Evolutionary conservation across 2,329 filamentous ascomycete genomes (phyloP), one percentile per base, ranked within the genome.

Genomic region (Microcyclospora tardicrescens): DNA sequence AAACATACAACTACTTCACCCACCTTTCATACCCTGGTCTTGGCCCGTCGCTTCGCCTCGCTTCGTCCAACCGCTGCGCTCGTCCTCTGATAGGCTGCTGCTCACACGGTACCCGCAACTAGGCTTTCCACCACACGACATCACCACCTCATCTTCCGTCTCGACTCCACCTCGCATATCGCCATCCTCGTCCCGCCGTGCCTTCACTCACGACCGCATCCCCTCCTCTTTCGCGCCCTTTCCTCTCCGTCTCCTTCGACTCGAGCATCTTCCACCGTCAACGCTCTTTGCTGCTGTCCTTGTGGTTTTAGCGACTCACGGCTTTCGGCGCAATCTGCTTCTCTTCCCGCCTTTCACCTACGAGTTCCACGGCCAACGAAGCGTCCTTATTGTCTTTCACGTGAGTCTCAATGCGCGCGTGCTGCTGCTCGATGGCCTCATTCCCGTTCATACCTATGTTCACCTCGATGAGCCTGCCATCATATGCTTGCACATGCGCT

Each of bases 381-480:
- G 54, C 52, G 54, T 53, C 39, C 43, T 55, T 51, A 52, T 47
- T 49, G 46, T 45, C 41, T 51, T 50, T 48, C 43, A 46, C 38
- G 51, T 53, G 38, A 52, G 53, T 50, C 32, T 11, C 16, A 35
- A 32, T 32, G 12, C 12, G 30, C 30, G 30, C 30, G 14, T 32
- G 30, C 30, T 24, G 5, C 4, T 24, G 4, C 12, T 13, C 15
- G 37, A 5, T 31, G 28, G 11, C 34, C 33, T 28, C 35, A 29
- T 38, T 39, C 35, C 28, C 34, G 19, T 5, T 32, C 30, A 32
- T 32, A 6, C 30, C 8, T 10, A 32, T 32, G 4, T 32, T n/a
- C 30, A 32, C 30, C n/a, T n/a, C 30, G 14, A 32, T 24, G 19
- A 24, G 19, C 19, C 19, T 4, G 19, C 19, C 19, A 24, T 38